These are phyloP conservation scores for Chlorella sp. DNA, from an alignment of 139 green algal species.

Conservation along the genomic window DNA sequence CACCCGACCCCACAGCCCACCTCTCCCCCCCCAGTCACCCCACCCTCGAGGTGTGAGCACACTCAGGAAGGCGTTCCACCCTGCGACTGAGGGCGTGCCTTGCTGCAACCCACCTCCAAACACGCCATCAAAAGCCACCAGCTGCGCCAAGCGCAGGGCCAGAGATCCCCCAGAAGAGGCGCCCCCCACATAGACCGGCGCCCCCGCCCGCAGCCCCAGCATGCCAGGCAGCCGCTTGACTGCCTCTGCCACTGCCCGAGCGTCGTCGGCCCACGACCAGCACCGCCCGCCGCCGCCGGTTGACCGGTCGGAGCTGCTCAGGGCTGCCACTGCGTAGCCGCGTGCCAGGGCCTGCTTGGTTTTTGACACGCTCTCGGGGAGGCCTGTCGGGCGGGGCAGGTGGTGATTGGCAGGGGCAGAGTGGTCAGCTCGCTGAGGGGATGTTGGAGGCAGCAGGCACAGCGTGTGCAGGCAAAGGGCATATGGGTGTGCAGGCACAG, in stretches of 20 bases:
- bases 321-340: constrained; percentile 4
- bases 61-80: too few species aligned
- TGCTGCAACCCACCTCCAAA: neutral
- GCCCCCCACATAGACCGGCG: neutral
- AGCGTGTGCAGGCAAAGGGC: neutral
- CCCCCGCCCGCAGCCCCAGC: neutral
- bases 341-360: constrained; percentile 10
- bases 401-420: neutral
- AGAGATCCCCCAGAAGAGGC: constrained; percentile 2
- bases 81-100: too few species aligned
- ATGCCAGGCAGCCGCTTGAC: neutral
- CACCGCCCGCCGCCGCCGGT: constrained; percentile 21
- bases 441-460: neutral
- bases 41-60: too few species aligned
- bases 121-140: neutral
- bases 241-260: neutral
- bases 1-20: too few species aligned
- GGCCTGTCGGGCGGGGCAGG: neutral
- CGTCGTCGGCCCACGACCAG: neutral
- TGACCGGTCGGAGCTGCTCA: constrained; percentile 11
- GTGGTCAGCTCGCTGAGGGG: too few species aligned
- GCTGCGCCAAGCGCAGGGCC: constrained; percentile 5
- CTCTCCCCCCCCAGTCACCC: too few species aligned
- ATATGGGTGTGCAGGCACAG: neutral
- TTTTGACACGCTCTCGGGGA: constrained; percentile 11